Percentiles rank a stretch among this genome's conserved stretches.
Conservation (phyloP, 108 stramenopile genomes). For the Fistulifera pelliculosa region DNA sequence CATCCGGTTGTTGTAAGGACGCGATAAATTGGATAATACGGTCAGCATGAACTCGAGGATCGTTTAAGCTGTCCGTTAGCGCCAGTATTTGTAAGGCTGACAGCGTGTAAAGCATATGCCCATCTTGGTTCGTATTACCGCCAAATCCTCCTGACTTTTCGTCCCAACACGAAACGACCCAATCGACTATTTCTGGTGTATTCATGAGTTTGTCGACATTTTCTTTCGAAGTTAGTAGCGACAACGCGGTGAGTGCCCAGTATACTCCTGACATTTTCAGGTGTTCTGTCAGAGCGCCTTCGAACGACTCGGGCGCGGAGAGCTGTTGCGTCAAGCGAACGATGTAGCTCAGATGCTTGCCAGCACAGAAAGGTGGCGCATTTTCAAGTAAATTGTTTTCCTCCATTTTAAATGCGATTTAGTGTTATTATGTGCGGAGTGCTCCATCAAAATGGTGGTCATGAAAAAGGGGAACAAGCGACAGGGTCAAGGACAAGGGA, state of each 20-base stretch:
- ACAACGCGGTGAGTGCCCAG: constrained; percentile 90
- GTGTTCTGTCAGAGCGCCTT: constrained; percentile 90
- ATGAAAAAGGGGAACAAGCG: too few species aligned
- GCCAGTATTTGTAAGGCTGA: constrained; percentile 96
- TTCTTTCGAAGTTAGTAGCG: constrained; percentile 57
- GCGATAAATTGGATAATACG: constrained; percentile 63
- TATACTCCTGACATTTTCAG: constrained; percentile 94
- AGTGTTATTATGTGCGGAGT: too few species aligned
- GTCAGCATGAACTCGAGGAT: constrained; percentile 37
- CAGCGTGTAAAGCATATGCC: constrained; percentile 95
- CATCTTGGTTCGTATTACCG: constrained; percentile 91
- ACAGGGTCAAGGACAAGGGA: too few species aligned
- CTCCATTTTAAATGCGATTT: too few species aligned
- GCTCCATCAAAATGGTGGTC: too few species aligned
- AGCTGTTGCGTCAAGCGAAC: constrained; percentile 55
- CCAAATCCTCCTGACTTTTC: constrained; percentile 80
- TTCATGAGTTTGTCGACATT: constrained; percentile 56
- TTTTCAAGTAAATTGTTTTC: neutral
- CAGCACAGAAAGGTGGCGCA: constrained; percentile 48
- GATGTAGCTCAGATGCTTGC: constrained; percentile 75
- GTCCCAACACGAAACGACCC: constrained; percentile 89
- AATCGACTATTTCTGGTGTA: constrained; percentile 73
- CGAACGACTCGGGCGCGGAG: constrained; percentile 71
- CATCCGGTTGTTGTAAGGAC: constrained; percentile 89
- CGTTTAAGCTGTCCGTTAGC: constrained; percentile 52